Base-by-base conservation (phyloP, 2,329 filamentous ascomycete species). In the Dactylellina sp. region DNA sequence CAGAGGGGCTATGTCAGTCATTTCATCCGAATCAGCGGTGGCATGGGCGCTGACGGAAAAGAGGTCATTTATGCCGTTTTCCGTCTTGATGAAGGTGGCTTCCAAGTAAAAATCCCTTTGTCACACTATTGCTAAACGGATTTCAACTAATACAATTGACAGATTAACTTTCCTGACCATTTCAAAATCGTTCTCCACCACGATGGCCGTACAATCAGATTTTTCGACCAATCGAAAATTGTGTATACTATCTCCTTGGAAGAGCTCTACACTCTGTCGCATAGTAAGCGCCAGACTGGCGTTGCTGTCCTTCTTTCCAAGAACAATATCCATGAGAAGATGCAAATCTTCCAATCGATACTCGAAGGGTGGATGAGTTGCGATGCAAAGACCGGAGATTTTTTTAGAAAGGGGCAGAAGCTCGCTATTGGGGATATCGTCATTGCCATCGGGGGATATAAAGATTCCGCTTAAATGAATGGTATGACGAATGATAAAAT, bases 131-230 rank as follows among this genome's bases (percentile, higher is more conserved):
- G 25, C 35, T 20, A 62, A 7, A 16, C n/a, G 28, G 20, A 24
- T 37, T 18, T 79, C 81, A 76, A 81, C 77, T 70, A 24, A 39
- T 20, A 18, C 28, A 46, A 16, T 32, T 61, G 70, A 24, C 76
- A 92, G 86, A 91, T 94, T 82, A 94, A 95, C 82, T 95, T 95
- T 80, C 91, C 91, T 1, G 91, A 95, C 77, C 91, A 95, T 80
- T 94, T 91, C 71, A 95, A 95, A 82, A 86, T 95, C 62, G 89
- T 94, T 11, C 83, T 95, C 24, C 91, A 92, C 68, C 83, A 89
- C 0, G 87, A 89, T 28, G 91, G 90, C n/a, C 87, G 90, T 70
- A 91, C 90, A 0, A 88, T 90, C 1, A 84, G 87, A 76, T 85
- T 88, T 40, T 85, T 94, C 9, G 84, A 86, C 1, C 81, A 84